phyloP scores from a whole-genome alignment of 2,329 filamentous ascomycete genomes.

The Reticulascus tulasneorum region DNA sequence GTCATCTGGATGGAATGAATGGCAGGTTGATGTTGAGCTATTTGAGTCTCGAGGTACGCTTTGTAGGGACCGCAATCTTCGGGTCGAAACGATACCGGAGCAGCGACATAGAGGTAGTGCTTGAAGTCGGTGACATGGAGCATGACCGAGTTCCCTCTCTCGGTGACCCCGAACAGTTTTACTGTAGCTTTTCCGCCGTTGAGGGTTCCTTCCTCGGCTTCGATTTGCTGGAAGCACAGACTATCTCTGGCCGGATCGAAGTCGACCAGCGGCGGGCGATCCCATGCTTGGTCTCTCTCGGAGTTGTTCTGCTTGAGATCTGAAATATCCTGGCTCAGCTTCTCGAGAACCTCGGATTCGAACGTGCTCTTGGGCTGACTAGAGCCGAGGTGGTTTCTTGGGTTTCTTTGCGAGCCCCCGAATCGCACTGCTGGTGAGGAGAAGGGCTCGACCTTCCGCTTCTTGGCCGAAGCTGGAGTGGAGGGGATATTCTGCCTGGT shows the following conservation, averaged over 20 bases:
- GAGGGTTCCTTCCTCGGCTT: constrained; percentile 84
- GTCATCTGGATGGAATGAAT: constrained; percentile 80
- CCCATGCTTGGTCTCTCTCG: constrained; percentile 94
- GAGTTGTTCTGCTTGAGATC: constrained; percentile 81
- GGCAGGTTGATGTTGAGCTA: constrained; percentile 68
- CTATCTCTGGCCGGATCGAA: constrained; percentile 58
- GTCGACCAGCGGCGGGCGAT: constrained; percentile 51
- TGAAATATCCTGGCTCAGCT: constrained; percentile 89
- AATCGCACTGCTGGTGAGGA: constrained; percentile 54
- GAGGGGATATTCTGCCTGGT: constrained; percentile 58
- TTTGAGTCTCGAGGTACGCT: constrained; percentile 71
- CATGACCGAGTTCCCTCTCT: constrained; percentile 81
- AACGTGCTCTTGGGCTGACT: constrained; percentile 87
- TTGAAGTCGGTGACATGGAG: constrained; percentile 94
- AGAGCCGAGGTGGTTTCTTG: constrained; percentile 60
- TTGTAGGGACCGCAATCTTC: constrained; percentile 77
- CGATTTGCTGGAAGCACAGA: constrained; percentile 93
- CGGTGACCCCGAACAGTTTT: constrained; percentile 89
- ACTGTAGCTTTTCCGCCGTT: constrained; percentile 72
- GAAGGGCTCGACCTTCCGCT: constrained; percentile 70
- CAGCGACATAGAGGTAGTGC: constrained; percentile 92
- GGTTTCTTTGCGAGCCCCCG: constrained; percentile 60
- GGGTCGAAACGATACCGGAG: constrained; percentile 75
- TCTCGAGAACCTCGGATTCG: constrained; percentile 90
- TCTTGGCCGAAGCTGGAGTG: constrained; percentile 64